These are phyloP conservation scores for Aspergillus spinulosporus DNA, from an alignment of 2,329 filamentous ascomycete genomes.

Conservation along the genomic window DNA sequence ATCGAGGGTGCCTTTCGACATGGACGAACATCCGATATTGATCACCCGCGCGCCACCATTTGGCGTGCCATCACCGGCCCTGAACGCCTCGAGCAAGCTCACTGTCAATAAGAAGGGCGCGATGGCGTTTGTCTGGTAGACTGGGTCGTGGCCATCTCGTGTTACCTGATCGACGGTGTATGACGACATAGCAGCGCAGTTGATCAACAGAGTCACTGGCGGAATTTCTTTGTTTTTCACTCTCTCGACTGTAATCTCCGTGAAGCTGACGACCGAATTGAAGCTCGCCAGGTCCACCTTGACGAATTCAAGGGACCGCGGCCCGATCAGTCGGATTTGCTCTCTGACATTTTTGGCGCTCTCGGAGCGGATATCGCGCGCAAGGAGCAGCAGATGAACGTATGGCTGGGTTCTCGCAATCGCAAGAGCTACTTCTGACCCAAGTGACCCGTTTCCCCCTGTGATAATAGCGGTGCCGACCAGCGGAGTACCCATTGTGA, in stretches of 20 bases:
- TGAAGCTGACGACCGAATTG: constrained; percentile 34
- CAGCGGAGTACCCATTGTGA: constrained; percentile 35
- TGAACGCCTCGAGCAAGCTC: constrained; percentile 38
- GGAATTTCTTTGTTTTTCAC: constrained; percentile 37
- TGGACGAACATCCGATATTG: constrained; percentile 38
- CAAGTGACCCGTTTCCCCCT: constrained; percentile 37
- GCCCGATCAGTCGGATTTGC: constrained; percentile 35
- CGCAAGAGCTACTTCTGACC: constrained; percentile 38
- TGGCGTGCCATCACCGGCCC: constrained; percentile 32
- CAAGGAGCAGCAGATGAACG: constrained; percentile 35
- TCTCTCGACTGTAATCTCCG: constrained; percentile 34
- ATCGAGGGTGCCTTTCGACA: constrained; percentile 33
- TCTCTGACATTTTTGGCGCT: constrained; percentile 30
- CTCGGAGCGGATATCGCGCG: constrained; percentile 33
- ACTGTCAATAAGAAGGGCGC: constrained; percentile 40
- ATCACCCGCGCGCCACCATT: constrained; percentile 37
- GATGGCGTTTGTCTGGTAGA: constrained; percentile 41
- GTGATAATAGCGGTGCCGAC: constrained; percentile 41
- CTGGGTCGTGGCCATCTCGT: constrained; percentile 36
- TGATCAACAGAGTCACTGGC: constrained; percentile 36
- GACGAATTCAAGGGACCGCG: constrained; percentile 36
- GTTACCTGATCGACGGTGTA: constrained; percentile 35
- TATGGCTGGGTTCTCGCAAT: constrained; percentile 41
- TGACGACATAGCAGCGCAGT: constrained; percentile 36
- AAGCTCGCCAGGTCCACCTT: constrained; percentile 35